These are phyloP conservation scores for Turnera subulata DNA, from an alignment of 345 rosid genomes.

Conservation along the genomic window DNA sequence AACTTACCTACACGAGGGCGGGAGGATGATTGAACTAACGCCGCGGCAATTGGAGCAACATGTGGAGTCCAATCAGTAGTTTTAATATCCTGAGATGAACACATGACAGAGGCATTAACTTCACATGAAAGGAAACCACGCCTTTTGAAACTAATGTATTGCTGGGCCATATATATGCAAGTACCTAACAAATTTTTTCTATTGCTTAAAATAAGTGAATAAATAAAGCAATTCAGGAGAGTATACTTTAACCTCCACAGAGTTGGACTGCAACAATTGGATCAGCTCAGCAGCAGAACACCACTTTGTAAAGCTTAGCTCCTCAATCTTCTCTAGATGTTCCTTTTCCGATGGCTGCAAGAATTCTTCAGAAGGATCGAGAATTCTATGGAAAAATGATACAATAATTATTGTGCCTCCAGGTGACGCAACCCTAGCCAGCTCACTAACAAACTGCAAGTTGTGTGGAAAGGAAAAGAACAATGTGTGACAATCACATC, in stretches of 20 bases:
- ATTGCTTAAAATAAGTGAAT: not conserved
- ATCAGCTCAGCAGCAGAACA: slow-evolving; percentile 69
- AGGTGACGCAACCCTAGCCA: too few species aligned
- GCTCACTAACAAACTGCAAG: too few species aligned
- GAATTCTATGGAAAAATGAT: slow-evolving; percentile 82
- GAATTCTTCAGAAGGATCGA: slow-evolving; percentile 45
- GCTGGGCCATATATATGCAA: not conserved
- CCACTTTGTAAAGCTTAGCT: too few species aligned
- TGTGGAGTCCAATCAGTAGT: slow-evolving; percentile 76
- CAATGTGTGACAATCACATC: too few species aligned
- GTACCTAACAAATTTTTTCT: not conserved
- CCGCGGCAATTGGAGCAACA: slow-evolving; percentile 94
- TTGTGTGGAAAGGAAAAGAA: too few species aligned
- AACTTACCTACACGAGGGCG: too few species aligned
- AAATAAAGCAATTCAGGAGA: not conserved
- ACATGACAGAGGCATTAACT: too few species aligned
- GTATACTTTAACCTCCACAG: slow-evolving; percentile 48
- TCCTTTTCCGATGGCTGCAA: slow-evolving; percentile 62
- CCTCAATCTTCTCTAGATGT: slow-evolving; percentile 54
- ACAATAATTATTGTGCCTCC: slow-evolving; percentile 69
- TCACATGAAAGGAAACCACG: too few species aligned
- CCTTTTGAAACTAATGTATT: too few species aligned
- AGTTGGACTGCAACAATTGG: slow-evolving; percentile 40
- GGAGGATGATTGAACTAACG: slow-evolving; percentile 63
- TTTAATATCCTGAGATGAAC: slow-evolving; percentile 77